A percentile compares a stretch with the other conserved stretches of the same genome.
Conservation (phyloP, 352 stramenopile genomes). For the Aphanomyces euteiches region DNA sequence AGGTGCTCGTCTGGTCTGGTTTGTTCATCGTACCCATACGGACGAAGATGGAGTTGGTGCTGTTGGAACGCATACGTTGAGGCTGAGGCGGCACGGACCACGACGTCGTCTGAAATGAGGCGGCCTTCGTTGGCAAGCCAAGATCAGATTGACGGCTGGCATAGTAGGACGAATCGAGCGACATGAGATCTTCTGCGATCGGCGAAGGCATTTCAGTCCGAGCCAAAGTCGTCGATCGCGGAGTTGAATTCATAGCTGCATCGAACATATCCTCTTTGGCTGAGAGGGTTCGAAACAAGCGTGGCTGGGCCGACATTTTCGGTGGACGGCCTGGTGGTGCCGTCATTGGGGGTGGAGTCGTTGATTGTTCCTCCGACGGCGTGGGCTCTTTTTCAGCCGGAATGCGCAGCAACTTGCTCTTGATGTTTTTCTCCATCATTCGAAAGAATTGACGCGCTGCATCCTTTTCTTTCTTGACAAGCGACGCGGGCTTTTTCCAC, state of each 20-base stretch:
- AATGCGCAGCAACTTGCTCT: constrained; percentile 54
- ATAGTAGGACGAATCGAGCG: background rate
- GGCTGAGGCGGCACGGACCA: constrained; percentile 29
- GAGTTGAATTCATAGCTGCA: constrained; percentile 5
- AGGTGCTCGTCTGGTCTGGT: constrained; percentile 95
- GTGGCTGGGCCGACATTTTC: constrained; percentile 20
- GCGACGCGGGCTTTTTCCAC: constrained; percentile 92
- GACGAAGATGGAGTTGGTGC: constrained; percentile 92
- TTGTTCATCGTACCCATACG: constrained; percentile 91
- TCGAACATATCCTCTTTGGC: constrained; percentile 45
- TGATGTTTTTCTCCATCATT: constrained; percentile 96
- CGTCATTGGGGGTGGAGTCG: background rate
- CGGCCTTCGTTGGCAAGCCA: background rate
- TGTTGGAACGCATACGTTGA: constrained; percentile 90
- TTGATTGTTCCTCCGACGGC: background rate
- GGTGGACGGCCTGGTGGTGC: background rate
- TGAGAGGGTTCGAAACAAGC: constrained; percentile 44
- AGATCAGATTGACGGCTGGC: background rate
- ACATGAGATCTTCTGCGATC: constrained; percentile 15
- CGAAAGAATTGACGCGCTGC: constrained; percentile 91
- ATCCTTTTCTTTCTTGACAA: constrained; percentile 72
- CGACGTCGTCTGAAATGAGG: background rate
- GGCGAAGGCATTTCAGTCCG: constrained; percentile 11
- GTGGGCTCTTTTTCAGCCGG: background rate
- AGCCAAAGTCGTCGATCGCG: background rate